Base-by-base conservation (phyloP, 257 asterid genomes). In the Gentiana macrophylla region DNA sequence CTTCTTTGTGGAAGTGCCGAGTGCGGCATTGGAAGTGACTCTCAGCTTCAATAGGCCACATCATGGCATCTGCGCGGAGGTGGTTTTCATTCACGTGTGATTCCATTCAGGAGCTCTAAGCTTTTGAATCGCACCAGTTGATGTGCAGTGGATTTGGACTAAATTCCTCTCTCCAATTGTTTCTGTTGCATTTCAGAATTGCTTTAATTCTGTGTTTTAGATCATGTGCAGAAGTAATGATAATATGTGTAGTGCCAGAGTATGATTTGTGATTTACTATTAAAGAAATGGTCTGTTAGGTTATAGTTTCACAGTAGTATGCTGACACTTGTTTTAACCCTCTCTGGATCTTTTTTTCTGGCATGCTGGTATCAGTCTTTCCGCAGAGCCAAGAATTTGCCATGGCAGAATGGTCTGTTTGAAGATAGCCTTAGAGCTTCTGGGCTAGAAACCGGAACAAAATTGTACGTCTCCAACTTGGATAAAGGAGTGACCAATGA, bases 401-500 rank as follows among this genome's bases (percentile, higher is more conserved):
- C 91, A 10, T 83, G 95, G 98, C 92, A 83, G 80, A 85, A 70
- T 79, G 89, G 84, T 75, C 65, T 91, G 66, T 70, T 81, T 72
- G 96, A 83, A 71, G 96, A 84, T 54, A 67, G 97, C 78, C 87
- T 91, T 33, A 83, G 78, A 81, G 90, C 95, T 61, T 94, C 87
- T 63, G 97, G 96, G 55, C 56, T 80, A 71, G 96, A 78, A 55
- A 74, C 61, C 66, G 94, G 86, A 50, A 67, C 97, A n/a, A 78
- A 76, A 68, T 54, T 83, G 32, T 72, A 65, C 68, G 75, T 90
- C 55, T 82, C 89, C 52, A 90, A 86, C 77, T 75, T 90, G 90
- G 93, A 79, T 15, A 15, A 8, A 65, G 89, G 97, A 56, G 97
- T 90, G 53, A 71, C 96, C 37, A 86, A 68, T 65, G 85, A 86